Conservation (phyloP, 2,329 filamentous ascomycete species). For the Colletotrichum caudatum region DNA sequence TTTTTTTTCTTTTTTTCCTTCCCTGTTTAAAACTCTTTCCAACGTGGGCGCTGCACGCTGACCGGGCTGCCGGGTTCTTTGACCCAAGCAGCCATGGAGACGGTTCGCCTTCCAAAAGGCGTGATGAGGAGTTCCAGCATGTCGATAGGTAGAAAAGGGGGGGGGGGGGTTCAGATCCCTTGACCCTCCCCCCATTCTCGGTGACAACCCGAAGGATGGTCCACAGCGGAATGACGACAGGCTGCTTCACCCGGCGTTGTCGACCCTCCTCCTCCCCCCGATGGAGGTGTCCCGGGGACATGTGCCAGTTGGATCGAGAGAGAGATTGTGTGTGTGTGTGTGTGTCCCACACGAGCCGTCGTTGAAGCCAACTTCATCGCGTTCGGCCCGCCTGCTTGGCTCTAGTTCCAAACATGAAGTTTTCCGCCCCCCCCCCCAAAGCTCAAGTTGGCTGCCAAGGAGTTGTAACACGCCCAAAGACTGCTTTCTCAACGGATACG, state of each 20-base stretch:
- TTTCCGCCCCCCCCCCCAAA: background rate
- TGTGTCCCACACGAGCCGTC: background rate
- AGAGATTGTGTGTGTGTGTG: no score
- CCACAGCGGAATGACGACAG: conserved; percentile 8
- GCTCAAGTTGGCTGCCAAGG: background rate
- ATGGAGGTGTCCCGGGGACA: conserved; percentile 1
- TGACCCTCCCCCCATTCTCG: conserved; percentile 5
- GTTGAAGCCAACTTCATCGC: background rate
- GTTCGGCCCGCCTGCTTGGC: background rate
- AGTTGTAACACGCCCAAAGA: no score
- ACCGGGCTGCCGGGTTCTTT: background rate
- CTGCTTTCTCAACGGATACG: no score
- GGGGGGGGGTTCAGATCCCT: background rate
- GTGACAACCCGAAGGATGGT: conserved; percentile 11
- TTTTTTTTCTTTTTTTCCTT: no score
- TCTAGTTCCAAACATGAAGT: background rate
- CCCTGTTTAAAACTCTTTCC: conserved; percentile 12
- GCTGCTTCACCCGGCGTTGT: background rate
- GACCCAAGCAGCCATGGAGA: conserved; percentile 1
- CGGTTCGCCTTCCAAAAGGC: background rate
- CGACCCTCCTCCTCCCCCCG: no score
- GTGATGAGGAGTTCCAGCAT: background rate
- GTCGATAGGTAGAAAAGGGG: conserved; percentile 9
- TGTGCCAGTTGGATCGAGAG: background rate
- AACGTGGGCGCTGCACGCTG: background rate